phyloP scores from a whole-genome alignment of 2,329 filamentous ascomycete species.

The Triangularia verruculosa region DNA sequence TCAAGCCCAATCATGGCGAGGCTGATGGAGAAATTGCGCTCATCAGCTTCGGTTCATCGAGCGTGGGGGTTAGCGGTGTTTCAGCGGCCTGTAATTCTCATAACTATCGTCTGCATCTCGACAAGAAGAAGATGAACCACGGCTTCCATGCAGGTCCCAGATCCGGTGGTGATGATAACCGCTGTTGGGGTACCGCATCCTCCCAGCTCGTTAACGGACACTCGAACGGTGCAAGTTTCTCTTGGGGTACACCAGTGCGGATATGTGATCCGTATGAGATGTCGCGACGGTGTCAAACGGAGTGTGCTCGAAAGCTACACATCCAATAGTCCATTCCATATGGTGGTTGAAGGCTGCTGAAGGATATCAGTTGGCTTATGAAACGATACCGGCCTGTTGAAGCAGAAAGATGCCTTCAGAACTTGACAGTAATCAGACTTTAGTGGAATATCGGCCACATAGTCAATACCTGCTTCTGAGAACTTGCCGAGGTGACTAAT shows the following conservation, averaged over 20 bases:
- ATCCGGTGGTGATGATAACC: slow-evolving; percentile 1
- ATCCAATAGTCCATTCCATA: no score
- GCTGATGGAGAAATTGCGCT: slow-evolving; percentile 4
- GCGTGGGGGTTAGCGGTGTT: background rate
- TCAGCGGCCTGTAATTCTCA: background rate
- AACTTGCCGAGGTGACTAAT: no score
- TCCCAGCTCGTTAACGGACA: background rate
- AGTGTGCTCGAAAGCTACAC: background rate
- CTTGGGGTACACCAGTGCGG: background rate
- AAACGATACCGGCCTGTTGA: no score
- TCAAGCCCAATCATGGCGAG: background rate
- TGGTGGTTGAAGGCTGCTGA: no score
- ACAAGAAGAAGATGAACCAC: background rate
- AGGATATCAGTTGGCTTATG: no score
- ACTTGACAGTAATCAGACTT: no score
- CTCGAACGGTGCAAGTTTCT: background rate
- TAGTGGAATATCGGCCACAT: no score
- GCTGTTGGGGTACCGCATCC: background rate
- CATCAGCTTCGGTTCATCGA: background rate
- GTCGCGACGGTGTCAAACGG: background rate
- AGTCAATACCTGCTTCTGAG: no score
- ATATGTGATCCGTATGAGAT: background rate
- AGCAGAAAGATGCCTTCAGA: no score
- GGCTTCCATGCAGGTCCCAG: slow-evolving; percentile 7
- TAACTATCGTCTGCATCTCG: slow-evolving; percentile 7